phyloP scores from a whole-genome alignment of 2,329 filamentous ascomycete genomes.

The Dothistroma septosporum region DNA sequence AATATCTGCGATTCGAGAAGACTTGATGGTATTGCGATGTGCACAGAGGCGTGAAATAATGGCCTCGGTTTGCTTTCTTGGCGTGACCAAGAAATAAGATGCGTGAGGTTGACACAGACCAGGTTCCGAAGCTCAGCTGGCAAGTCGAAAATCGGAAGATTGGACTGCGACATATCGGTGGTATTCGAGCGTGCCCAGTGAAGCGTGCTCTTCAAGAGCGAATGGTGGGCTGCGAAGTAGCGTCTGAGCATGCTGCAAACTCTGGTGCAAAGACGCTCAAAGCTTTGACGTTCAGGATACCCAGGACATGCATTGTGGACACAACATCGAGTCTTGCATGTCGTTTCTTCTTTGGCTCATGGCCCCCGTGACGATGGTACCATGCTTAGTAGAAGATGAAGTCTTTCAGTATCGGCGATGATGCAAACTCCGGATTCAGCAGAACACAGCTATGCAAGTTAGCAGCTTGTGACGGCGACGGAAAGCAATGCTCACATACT shows the following conservation, averaged over 20 bases:
- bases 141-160: neutral
- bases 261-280: no score
- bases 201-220: no score
- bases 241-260: no score
- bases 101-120: neutral
- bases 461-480: slow-evolving; percentile 14
- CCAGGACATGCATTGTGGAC: no score
- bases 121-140: neutral
- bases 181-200: neutral
- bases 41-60: neutral
- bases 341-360: neutral
- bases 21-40: neutral
- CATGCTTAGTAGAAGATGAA: slow-evolving; percentile 62
- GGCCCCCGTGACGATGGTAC: neutral
- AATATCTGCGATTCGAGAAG: no score
- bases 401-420: slow-evolving; percentile 84
- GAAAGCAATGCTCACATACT: slow-evolving; percentile 55
- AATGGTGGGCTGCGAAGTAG: no score
- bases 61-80: neutral
- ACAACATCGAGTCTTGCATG: no score
- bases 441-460: slow-evolving; percentile 67
- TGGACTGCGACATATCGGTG: neutral
- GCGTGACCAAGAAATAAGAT: neutral
- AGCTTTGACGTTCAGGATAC: no score
- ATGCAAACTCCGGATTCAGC: slow-evolving; percentile 88